Evolutionary conservation across 2,329 filamentous ascomycete genomes (phyloP).

Genomic region (Dothistroma septosporum): DNA sequence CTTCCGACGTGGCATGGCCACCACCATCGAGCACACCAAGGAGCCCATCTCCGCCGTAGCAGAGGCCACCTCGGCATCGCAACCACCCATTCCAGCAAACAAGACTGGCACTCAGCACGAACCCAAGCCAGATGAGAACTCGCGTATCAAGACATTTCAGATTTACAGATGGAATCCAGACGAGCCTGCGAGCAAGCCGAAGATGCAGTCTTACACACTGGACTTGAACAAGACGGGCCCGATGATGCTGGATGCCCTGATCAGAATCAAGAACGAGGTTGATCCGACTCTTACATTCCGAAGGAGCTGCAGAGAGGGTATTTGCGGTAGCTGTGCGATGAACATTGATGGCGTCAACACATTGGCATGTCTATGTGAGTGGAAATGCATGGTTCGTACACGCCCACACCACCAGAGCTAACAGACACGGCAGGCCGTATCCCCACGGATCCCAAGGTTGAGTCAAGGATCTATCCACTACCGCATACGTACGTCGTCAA

Average conservation of each 20-base stretch:
- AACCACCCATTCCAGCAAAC: conserved; percentile 41
- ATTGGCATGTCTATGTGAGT: conserved; percentile 91
- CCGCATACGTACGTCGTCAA: conserved; percentile 99
- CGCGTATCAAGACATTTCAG: conserved; percentile 87
- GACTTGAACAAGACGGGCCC: conserved; percentile 98
- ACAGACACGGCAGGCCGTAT: conserved; percentile 72
- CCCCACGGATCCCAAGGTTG: conserved; percentile 71
- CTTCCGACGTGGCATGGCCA: conserved; percentile 36
- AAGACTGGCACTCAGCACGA: conserved; percentile 60
- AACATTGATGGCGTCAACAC: conserved; percentile 99
- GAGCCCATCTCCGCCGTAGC: conserved; percentile 30
- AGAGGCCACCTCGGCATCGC: conserved; percentile 32
- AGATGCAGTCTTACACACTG: conserved; percentile 90
- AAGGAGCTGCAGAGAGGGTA: conserved; percentile 93
- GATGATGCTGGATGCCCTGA: conserved; percentile 95
- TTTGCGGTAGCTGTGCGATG: conserved; percentile 98
- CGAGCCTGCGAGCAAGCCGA: conserved; percentile 83
- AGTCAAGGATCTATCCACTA: conserved; percentile 93
- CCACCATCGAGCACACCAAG: conserved; percentile 34
- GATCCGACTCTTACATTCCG: conserved; percentile 96
- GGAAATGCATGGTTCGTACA: background rate
- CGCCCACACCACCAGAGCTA: conserved; percentile 11
- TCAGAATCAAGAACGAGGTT: conserved; percentile 98
- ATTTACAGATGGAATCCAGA: conserved; percentile 99
- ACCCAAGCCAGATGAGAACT: conserved; percentile 53